phyloP scores from a whole-genome alignment of 306 rosid species.

The Senna siamea region DNA sequence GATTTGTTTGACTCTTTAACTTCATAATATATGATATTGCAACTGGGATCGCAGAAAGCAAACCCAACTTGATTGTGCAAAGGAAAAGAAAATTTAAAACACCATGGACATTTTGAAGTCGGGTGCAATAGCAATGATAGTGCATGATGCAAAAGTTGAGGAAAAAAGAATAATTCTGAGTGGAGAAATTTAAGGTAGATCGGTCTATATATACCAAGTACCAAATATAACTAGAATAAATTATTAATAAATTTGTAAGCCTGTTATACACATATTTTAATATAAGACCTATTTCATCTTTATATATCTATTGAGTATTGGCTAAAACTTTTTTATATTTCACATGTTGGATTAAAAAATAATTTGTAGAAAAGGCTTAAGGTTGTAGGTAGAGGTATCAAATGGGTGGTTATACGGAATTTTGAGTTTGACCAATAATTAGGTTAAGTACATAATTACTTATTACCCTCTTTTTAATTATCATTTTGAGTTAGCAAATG shows the following conservation, averaged over 20 bases:
- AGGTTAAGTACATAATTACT: too few species aligned
- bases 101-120: not conserved
- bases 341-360: not conserved
- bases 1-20: not conserved
- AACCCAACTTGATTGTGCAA: not conserved
- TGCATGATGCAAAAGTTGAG: not conserved
- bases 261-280: too few species aligned
- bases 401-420: too few species aligned
- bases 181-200: not conserved
- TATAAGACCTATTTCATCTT: too few species aligned
- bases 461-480: too few species aligned
- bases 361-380: not conserved
- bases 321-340: not conserved
- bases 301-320: too few species aligned
- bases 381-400: not conserved
- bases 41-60: too few species aligned
- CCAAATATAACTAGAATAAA: too few species aligned
- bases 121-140: slow-evolving; percentile 3
- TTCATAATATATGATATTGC: not conserved
- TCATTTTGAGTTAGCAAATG: too few species aligned
- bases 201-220: too few species aligned
- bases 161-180: not conserved
- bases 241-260: too few species aligned
- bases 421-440: too few species aligned
- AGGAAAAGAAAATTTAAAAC: not conserved